Evolutionary conservation across 208 protist genomes (phyloP).

Genomic region (Trichomonas gallinae): DNA sequence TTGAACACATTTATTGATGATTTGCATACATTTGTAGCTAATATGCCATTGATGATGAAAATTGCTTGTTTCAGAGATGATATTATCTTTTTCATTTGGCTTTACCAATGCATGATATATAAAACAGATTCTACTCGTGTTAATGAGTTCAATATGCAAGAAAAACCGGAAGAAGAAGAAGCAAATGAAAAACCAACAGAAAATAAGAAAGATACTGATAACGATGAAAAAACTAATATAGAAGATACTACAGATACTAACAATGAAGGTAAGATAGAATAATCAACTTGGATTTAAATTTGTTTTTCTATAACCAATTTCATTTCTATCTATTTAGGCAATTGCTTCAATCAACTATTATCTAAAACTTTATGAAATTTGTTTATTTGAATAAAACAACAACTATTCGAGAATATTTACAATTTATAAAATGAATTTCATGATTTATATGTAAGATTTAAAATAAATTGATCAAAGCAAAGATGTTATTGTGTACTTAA

Average conservation of each 20-base stretch:
- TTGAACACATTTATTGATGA: conserved; percentile 97
- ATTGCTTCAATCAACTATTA: no score
- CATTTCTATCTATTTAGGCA: no score
- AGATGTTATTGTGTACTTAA: no score
- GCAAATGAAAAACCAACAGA: neutral
- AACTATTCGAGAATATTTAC: no score
- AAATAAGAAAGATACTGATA: neutral
- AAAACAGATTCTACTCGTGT: conserved; percentile 68
- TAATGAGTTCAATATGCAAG: conserved; percentile 45
- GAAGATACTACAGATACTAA: neutral
- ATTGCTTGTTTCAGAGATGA: conserved; percentile 90
- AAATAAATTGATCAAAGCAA: no score
- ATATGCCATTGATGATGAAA: conserved; percentile 88
- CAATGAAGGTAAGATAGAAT: neutral
- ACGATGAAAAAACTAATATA: neutral
- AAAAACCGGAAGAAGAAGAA: neutral
- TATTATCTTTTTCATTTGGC: conserved; percentile 82
- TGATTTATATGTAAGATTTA: no score
- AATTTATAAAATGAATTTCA: no score
- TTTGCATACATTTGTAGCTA: conserved; percentile 94
- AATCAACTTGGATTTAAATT: no score
- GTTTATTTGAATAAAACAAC: no score
- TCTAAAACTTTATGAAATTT: no score
- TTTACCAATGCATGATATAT: conserved; percentile 94
- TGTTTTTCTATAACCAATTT: no score